These are phyloP conservation scores for Wickerhamiella azyma DNA, from an alignment of 805 yeast species.

Conservation along the genomic window DNA sequence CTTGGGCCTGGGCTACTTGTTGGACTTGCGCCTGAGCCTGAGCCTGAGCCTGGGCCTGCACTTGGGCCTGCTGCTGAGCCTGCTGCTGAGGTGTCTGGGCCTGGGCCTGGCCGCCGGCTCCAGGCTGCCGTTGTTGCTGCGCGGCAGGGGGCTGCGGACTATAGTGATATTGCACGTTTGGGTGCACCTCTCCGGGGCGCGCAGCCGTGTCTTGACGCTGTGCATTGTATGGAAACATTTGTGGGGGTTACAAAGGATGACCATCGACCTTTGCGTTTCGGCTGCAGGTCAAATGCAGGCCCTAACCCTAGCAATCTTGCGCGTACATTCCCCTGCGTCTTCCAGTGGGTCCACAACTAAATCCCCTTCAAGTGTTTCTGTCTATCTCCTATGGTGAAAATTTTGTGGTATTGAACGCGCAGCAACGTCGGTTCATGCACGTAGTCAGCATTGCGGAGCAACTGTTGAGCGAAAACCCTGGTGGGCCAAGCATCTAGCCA, in stretches of 20 bases:
- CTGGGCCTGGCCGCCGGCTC: slow-evolving; percentile 2
- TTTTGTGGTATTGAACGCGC: neutral
- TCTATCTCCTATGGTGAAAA: no score
- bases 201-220: slow-evolving; percentile 11
- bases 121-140: slow-evolving; percentile 3
- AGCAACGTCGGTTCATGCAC: neutral
- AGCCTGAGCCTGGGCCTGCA: neutral
- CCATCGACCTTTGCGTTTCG: slow-evolving; percentile 4
- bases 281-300: slow-evolving; percentile 6
- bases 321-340: neutral
- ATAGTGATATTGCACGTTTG: neutral
- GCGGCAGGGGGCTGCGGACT: slow-evolving; percentile 1
- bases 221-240: slow-evolving; percentile 7
- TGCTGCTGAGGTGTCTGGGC: neutral
- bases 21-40: neutral
- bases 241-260: neutral
- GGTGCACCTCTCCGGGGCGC: slow-evolving; percentile 5
- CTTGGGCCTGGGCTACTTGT: neutral
- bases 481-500: no score
- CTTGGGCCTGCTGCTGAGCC: neutral
- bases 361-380: no score
- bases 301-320: slow-evolving; percentile 3
- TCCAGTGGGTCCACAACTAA: neutral
- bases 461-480: neutral
- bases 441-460: neutral